Conservation (phyloP, 2,329 filamentous ascomycete species). For the Aureobasidium sp. region DNA sequence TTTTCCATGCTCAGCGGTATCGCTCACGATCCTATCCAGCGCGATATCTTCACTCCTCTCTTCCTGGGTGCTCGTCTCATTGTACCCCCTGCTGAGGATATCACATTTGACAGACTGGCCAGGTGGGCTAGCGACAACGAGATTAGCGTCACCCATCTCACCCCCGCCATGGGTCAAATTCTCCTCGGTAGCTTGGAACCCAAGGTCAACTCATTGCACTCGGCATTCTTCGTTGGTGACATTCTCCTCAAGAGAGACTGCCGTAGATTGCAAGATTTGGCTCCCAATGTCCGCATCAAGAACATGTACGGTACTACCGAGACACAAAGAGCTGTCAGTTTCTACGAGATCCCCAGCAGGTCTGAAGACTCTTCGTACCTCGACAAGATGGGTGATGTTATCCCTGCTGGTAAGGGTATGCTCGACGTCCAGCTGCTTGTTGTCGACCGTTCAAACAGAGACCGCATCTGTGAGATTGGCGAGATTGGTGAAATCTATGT, state of each 20-base stretch:
- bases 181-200: constrained; percentile 78
- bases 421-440: constrained; percentile 80
- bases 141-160: constrained; percentile 77
- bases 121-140: constrained; percentile 77
- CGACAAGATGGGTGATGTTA: constrained; percentile 60
- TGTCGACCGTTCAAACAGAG: constrained; percentile 59
- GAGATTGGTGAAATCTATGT: constrained; percentile 80
- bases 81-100: constrained; percentile 72
- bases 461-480: constrained; percentile 65
- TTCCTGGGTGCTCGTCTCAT: constrained; percentile 75
- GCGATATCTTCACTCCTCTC: constrained; percentile 82
- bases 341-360: constrained; percentile 64
- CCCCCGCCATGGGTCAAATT: constrained; percentile 94
- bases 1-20: constrained; percentile 85
- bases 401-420: constrained; percentile 82
- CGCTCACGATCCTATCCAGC: constrained; percentile 56
- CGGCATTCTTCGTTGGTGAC: constrained; percentile 88
- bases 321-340: constrained; percentile 71
- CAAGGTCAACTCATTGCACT: constrained; percentile 47
- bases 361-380: constrained; percentile 55
- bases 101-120: constrained; percentile 72
- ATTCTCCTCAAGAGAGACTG: constrained; percentile 80
- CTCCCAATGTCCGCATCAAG: constrained; percentile 63
- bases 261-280: constrained; percentile 63
- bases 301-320: constrained; percentile 90